A percentile compares a stretch with the other conserved stretches of the same genome.
These are phyloP conservation scores for Ceratocystis eucalypticola DNA, from an alignment of 2,329 filamentous ascomycete genomes.

Conservation along the genomic window DNA sequence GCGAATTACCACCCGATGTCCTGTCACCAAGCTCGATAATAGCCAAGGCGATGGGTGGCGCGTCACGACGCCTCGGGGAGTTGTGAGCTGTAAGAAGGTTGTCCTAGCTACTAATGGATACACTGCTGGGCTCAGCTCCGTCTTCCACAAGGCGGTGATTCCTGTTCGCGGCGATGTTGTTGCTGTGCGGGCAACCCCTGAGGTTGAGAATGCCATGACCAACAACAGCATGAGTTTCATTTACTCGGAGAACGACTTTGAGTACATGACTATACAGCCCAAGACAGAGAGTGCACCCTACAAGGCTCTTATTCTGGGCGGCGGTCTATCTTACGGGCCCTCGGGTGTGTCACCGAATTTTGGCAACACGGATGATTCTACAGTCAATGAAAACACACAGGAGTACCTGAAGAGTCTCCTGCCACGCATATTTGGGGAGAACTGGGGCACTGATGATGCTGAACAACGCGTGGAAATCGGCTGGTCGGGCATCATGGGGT, in stretches of 20 bases:
- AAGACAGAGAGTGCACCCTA: conserved; percentile 26
- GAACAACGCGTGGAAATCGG: conserved; percentile 31
- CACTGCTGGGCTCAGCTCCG: conserved; percentile 20
- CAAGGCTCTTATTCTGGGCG: conserved; percentile 44
- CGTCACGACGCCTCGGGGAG: conserved; percentile 22
- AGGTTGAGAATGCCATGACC: conserved; percentile 24
- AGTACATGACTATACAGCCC: conserved; percentile 51
- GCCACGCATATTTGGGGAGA: conserved; percentile 38
- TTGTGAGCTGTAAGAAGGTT: conserved; percentile 20
- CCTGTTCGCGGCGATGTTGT: conserved; percentile 21
- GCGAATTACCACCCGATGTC: conserved; percentile 12
- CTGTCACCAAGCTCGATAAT: conserved; percentile 10
- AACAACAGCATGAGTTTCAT: conserved; percentile 42
- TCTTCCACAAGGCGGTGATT: conserved; percentile 21
- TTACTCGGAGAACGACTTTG: conserved; percentile 42
- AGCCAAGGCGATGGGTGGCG: conserved; percentile 8
- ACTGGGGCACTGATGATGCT: conserved; percentile 31
- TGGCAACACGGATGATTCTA: conserved; percentile 43
- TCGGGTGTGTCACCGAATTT: conserved; percentile 35
- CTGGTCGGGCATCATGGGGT: conserved; percentile 47
- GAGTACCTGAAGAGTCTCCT: conserved; percentile 34
- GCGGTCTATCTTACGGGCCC: conserved; percentile 35
- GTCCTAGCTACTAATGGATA: conserved; percentile 26
- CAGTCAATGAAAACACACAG: conserved; percentile 37
- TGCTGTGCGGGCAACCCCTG: conserved; percentile 7